Conservation (phyloP, 176 grass and related monocot genomes). For the Neostapfia colusana region DNA sequence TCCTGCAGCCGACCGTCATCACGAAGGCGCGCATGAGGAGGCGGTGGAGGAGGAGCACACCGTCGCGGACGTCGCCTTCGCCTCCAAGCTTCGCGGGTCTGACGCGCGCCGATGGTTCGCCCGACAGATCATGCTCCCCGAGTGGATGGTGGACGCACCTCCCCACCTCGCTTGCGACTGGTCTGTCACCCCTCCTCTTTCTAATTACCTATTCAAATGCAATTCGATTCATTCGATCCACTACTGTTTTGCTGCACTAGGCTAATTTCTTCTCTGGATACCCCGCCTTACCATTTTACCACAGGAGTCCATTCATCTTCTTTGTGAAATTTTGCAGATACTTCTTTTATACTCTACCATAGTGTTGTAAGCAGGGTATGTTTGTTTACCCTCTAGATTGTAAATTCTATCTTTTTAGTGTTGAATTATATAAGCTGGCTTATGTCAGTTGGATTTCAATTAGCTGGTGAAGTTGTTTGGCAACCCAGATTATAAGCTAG, state of each 20-base stretch:
- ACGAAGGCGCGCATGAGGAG: not conserved
- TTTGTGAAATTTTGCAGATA: not conserved
- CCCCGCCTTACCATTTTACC: not conserved
- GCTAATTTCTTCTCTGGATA: not conserved
- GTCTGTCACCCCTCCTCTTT: conserved; percentile 27
- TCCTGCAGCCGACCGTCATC: conserved; percentile 19
- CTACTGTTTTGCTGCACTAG: not conserved
- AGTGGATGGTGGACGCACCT: conserved; percentile 94
- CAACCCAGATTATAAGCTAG: no score
- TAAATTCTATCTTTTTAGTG: no score
- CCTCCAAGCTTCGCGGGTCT: conserved; percentile 60
- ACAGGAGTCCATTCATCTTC: not conserved
- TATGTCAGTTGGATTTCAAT: no score
- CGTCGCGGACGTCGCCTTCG: conserved; percentile 52
- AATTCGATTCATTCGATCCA: not conserved
- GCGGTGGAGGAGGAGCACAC: not conserved
- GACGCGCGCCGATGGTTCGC: conserved; percentile 79
- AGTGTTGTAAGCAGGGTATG: not conserved
- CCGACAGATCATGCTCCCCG: conserved; percentile 87
- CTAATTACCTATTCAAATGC: not conserved
- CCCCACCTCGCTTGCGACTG: conserved; percentile 73
- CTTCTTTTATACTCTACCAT: not conserved
- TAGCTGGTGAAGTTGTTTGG: not conserved
- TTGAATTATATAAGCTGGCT: no score
- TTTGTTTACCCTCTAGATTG: no score